phyloP scores from a whole-genome alignment of 495 filamentous ascomycete species.

The Aspergillus nidulans region DNA sequence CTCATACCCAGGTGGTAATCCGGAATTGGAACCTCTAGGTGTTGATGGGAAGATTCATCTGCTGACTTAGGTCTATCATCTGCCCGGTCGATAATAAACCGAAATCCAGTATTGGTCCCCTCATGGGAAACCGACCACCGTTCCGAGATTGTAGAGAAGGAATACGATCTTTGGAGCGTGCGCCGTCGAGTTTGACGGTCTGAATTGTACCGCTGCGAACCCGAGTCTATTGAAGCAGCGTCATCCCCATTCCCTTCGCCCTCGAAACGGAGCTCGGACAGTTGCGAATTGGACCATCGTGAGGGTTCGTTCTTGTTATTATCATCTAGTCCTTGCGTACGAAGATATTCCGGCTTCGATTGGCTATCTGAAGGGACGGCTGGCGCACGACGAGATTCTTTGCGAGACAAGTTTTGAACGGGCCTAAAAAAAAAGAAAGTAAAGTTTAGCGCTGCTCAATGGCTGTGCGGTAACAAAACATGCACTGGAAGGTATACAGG shows the following conservation, averaged over 20 bases:
- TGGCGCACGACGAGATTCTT: conserved; percentile 27
- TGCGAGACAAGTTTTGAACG: conserved; percentile 44
- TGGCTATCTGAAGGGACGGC: conserved; percentile 27
- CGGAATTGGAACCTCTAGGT: conserved; percentile 77
- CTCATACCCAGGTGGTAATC: conserved; percentile 82
- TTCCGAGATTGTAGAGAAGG: conserved; percentile 60
- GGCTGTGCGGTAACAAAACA: conserved; percentile 6
- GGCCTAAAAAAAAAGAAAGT: conserved; percentile 31
- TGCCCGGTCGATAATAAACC: conserved; percentile 79
- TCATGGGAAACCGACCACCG: conserved; percentile 31
- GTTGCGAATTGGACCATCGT: conserved; percentile 45
- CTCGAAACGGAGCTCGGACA: conserved; percentile 42
- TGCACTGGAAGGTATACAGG: not conserved
- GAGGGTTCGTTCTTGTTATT: conserved; percentile 27
- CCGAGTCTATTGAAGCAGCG: conserved; percentile 25
- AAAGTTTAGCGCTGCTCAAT: conserved; percentile 22
- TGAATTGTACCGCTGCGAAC: conserved; percentile 25
- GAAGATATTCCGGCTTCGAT: conserved; percentile 32
- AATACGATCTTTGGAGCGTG: conserved; percentile 52
- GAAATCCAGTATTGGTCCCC: conserved; percentile 58
- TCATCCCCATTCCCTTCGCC: conserved; percentile 25
- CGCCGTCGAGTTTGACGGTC: conserved; percentile 19
- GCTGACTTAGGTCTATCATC: conserved; percentile 63
- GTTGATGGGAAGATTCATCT: conserved; percentile 52
- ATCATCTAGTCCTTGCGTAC: conserved; percentile 19